Evolutionary conservation across 805 yeast genomes (phyloP), one percentile per base, ranked within the genome.

Genomic region (Cyberlindnera euphorbiiphila): DNA sequence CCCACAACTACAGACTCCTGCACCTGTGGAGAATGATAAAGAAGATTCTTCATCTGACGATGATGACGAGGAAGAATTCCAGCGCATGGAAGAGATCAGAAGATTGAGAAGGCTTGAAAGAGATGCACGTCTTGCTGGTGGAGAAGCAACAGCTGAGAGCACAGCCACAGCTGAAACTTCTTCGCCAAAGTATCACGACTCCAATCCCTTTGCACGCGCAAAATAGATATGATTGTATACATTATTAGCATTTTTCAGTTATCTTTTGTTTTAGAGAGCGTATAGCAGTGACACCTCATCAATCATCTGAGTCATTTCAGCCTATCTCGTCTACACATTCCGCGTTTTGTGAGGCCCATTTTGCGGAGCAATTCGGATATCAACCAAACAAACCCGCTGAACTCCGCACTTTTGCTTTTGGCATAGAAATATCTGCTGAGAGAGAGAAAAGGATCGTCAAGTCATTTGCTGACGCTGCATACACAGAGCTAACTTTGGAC

Each of bases 51-150:
- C 49, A 7, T 54, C 57, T 9, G 59, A 54, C 13, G 60, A 62
- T 16, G 66, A 60, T 16, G 76, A 74, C 41, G 70, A 69, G 13
- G 76, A 69, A 9, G 69, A 72, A 37, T 61, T 64, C 51, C 67
- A 63, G 43, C 69, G 74, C 32, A 68, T 68, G 53, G 67, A 57
- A 39, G 57, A 58, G 41, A 45, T 64, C 15, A 60, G 59, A 59
- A 43, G 69, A 60, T 34, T 60, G 55, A 78, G 71, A 51, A 71
- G 72, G 47, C 65, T 68, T 26, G 81, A 76, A 23, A 77, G 76
- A 51, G 84, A 77, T 43, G 77, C 72, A 6, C 65, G 79, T 42
- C 50, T 77, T 34, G 81, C 79, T 2, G 67, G 68, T n/a, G 20
- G 6, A 13, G 25, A 42, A 56, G 77, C 41, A 71, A 67, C 47